Percentiles rank a stretch among this genome's conserved stretches.
Evolutionary conservation across 176 grass and related monocot species (phyloP).

Genomic region (Themeda triandra): DNA sequence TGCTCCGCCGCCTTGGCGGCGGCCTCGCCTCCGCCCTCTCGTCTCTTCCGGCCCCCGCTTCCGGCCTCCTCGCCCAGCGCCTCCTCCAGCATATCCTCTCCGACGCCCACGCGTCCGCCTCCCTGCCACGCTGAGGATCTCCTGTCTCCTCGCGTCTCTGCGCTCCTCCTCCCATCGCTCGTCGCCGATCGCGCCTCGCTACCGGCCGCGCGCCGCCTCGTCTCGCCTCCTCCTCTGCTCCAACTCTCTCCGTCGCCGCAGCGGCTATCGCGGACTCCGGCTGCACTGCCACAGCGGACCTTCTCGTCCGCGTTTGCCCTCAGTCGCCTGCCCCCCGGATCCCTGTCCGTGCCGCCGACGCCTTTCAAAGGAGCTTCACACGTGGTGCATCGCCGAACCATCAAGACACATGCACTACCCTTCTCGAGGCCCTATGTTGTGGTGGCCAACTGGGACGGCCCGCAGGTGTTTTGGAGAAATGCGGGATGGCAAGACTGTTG

Average conservation of each 20-base stretch:
- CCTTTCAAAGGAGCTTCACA: slow-evolving; percentile 48
- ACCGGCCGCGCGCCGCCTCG: slow-evolving; percentile 29
- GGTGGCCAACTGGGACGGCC: slow-evolving; percentile 32
- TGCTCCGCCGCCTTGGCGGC: slow-evolving; percentile 44
- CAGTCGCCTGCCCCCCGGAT: slow-evolving; percentile 19
- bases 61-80: slow-evolving; percentile 14
- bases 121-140: slow-evolving; percentile 12
- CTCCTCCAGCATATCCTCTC: slow-evolving; percentile 40
- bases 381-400: slow-evolving; percentile 44
- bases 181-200: slow-evolving; percentile 43
- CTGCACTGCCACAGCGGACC: slow-evolving; percentile 37
- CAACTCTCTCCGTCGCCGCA: slow-evolving; percentile 32
- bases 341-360: slow-evolving; percentile 33
- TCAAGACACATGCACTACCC: slow-evolving; percentile 62
- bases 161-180: slow-evolving; percentile 47
- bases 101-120: slow-evolving; percentile 15
- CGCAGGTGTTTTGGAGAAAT: slow-evolving; percentile 64
- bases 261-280: slow-evolving; percentile 34
- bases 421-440: slow-evolving; percentile 25
- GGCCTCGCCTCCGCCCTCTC: slow-evolving; percentile 34
- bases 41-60: slow-evolving; percentile 33
- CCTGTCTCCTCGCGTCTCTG: slow-evolving; percentile 53
- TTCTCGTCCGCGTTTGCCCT: slow-evolving; percentile 51
- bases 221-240: slow-evolving; percentile 37
- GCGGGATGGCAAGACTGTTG: slow-evolving; percentile 27